Conservation (phyloP, 345 rosid species). For the Eucalyptus lansdowneana region DNA sequence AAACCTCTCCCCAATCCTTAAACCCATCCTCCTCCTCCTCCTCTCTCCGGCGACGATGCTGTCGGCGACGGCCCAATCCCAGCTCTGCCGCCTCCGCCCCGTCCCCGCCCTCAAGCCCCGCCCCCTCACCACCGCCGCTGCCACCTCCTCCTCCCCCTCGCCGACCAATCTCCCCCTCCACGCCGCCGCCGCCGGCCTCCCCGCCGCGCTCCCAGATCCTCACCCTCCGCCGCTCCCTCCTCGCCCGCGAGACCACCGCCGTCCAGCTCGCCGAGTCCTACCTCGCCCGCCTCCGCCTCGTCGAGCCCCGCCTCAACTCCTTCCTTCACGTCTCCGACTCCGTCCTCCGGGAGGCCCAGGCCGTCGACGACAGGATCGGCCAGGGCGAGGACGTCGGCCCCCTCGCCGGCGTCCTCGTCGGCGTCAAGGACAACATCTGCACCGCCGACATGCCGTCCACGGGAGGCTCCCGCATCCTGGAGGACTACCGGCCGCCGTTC, state of each 20-base stretch:
- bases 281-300: conserved; percentile 48
- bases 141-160: not conserved
- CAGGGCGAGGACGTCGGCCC: conserved; percentile 58
- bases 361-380: conserved; percentile 31
- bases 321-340: conserved; percentile 65
- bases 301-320: conserved; percentile 64
- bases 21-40: not conserved
- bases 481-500: conserved; percentile 61
- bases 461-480: conserved; percentile 66
- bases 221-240: conserved; percentile 59
- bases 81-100: conserved; percentile 2
- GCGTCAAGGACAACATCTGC: conserved; percentile 79
- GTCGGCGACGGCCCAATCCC: not conserved
- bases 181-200: not conserved
- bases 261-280: conserved; percentile 60
- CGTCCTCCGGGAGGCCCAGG: conserved; percentile 38
- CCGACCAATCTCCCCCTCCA: conserved; percentile 7
- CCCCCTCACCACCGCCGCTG: not conserved
- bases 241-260: conserved; percentile 51
- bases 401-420: conserved; percentile 73
- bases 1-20: conserved; percentile 36
- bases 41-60: not conserved
- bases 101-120: conserved; percentile 11
- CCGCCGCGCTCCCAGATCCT: conserved; percentile 62
- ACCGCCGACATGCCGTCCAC: conserved; percentile 87